Conservation (phyloP, 139 green algal genomes). For the Chlamydomonas applanata region DNA sequence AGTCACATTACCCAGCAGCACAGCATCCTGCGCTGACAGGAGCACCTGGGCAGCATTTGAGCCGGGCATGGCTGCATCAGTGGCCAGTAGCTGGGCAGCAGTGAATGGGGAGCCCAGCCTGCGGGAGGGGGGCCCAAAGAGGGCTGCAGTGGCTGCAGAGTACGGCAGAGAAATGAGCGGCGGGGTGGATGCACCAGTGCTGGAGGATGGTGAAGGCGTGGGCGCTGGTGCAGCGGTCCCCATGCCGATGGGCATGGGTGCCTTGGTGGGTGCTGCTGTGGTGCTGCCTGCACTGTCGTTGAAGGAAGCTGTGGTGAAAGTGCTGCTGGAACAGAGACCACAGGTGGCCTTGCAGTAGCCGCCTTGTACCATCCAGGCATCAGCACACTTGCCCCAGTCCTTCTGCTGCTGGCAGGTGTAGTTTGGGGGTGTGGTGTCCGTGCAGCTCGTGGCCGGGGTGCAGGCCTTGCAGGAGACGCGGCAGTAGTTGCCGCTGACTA, state of each 20-base stretch:
- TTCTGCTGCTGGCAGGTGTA: conserved; percentile 24
- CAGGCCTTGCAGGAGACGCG: not conserved
- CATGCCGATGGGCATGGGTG: too few species aligned
- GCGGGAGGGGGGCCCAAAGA: not conserved
- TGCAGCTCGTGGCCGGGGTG: not conserved
- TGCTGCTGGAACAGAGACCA: conserved; percentile 18
- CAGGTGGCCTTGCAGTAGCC: conserved; percentile 29
- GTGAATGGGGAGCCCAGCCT: not conserved
- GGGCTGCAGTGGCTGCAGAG: not conserved
- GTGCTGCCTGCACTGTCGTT: too few species aligned
- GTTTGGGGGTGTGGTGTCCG: not conserved
- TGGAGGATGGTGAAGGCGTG: too few species aligned
- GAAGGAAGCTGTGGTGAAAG: not conserved
- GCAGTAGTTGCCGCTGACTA: not conserved
- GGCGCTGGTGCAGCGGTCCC: too few species aligned
- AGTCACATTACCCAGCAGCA: not conserved
- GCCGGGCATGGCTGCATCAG: not conserved
- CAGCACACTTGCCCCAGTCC: conserved; percentile 21
- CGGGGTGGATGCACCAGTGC: too few species aligned
- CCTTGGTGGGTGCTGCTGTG: too few species aligned
- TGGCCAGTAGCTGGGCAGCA: not conserved
- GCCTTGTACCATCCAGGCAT: conserved; percentile 17
- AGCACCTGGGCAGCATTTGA: not conserved
- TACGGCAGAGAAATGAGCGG: too few species aligned
- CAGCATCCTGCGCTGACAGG: too few species aligned